Conservation (phyloP, 768 basidiomycete species). For the Mycena albidolilacea region DNA sequence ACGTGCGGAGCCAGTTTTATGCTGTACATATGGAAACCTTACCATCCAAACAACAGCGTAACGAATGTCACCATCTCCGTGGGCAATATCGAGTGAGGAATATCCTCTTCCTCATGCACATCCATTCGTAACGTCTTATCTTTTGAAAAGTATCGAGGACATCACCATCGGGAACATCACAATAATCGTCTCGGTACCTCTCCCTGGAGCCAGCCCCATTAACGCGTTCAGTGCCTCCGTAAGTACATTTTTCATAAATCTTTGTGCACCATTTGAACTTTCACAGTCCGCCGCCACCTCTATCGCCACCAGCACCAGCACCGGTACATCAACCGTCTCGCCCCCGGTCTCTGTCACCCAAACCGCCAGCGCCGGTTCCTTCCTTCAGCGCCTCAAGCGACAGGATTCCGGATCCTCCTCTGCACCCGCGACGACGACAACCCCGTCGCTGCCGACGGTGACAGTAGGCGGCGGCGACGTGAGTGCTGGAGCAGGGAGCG, state of each 20-base stretch:
- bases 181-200: constrained; percentile 40
- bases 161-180: constrained; percentile 39
- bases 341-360: constrained; percentile 31
- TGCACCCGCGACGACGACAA: constrained; percentile 14
- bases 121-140: background rate
- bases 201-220: constrained; percentile 39
- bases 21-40: background rate
- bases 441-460: constrained; percentile 19
- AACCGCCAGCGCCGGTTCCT: constrained; percentile 19
- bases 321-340: constrained; percentile 35
- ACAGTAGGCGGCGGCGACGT: constrained; percentile 34
- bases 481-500: constrained; percentile 33
- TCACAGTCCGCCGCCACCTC: constrained; percentile 35
- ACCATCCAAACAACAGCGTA: constrained; percentile 26
- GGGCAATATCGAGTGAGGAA: constrained; percentile 39
- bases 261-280: background rate
- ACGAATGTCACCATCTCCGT: constrained; percentile 40
- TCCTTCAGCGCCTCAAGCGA: constrained; percentile 36
- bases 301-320: constrained; percentile 36
- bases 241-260: constrained; percentile 9
- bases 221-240: constrained; percentile 41
- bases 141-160: constrained; percentile 35
- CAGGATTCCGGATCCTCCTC: constrained; percentile 23
- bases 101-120: background rate
- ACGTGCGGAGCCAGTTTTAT: constrained; percentile 25